A percentile compares a stretch with the other conserved stretches of the same genome.
Evolutionary conservation across 2,329 filamentous ascomycete genomes (phyloP).

Genomic region (Dendrostoma leiphaemia): DNA sequence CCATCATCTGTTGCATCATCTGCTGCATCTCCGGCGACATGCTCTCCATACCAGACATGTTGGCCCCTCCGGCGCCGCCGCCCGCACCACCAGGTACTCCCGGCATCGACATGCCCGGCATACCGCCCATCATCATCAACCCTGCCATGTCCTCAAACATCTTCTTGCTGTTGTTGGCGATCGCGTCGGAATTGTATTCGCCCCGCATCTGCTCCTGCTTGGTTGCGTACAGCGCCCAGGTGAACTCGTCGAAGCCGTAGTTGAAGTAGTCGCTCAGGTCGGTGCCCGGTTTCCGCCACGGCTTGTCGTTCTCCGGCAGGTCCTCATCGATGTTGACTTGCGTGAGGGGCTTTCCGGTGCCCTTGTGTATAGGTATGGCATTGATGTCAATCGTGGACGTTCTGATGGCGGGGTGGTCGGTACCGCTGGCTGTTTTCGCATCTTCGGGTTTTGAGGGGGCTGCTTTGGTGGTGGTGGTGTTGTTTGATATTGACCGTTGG

Average conservation of each 20-base stretch:
- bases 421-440: slow-evolving; percentile 2
- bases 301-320: slow-evolving; percentile 80
- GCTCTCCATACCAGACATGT: slow-evolving; percentile 59
- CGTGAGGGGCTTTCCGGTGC: slow-evolving; percentile 77
- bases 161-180: slow-evolving; percentile 70
- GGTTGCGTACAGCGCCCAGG: slow-evolving; percentile 89
- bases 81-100: slow-evolving; percentile 29
- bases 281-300: slow-evolving; percentile 91
- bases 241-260: slow-evolving; percentile 98
- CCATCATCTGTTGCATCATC: slow-evolving; percentile 71
- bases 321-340: slow-evolving; percentile 73
- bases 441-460: slow-evolving; percentile 35
- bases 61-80: slow-evolving; percentile 27
- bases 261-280: slow-evolving; percentile 98
- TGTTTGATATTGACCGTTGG: slow-evolving; percentile 55
- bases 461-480: slow-evolving; percentile 44
- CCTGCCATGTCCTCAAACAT: slow-evolving; percentile 68
- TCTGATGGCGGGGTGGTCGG: slow-evolving; percentile 56
- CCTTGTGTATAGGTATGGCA: slow-evolving; percentile 74
- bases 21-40: slow-evolving; percentile 65
- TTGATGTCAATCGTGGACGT: slow-evolving; percentile 86
- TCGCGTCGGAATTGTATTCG: slow-evolving; percentile 68
- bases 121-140: slow-evolving; percentile 64
- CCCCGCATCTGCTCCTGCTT: slow-evolving; percentile 79
- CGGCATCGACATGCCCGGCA: slow-evolving; percentile 38